Base-by-base conservation (phyloP, 176 grass and related monocot genomes). In the Cenchrus americanus region DNA sequence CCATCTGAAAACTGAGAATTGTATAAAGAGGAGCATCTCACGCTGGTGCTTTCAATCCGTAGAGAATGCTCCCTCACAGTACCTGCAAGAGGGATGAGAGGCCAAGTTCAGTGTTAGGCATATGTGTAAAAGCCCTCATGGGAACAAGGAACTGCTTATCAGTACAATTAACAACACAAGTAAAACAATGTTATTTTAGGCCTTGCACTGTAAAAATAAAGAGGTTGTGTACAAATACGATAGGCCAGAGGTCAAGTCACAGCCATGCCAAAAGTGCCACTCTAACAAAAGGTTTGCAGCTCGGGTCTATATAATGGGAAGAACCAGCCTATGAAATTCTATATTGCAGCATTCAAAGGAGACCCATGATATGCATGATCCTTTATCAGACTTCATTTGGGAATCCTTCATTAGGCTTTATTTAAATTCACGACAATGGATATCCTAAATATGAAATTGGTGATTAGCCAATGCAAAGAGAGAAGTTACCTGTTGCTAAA, bases 401-500 rank as follows among this genome's bases (percentile, higher is more conserved):
- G 57, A 59, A 22, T 22, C 55, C n/a, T 71, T 24, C 18, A 61
- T 12, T n/a, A 61, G 9, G 10, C 58, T 61, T 82, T 12, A 50
- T 14, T 73, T 46, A 52, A 27, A 37, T 15, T 53, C 5, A 64
- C 17, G 7, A 54, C 1, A 41, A 75, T 34, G 24, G 24, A 71
- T 55, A 68, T 62, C 46, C 18, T 43, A 14, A 23, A 76, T 46
- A 73, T 14, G 13, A 62, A 79, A 49, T 13, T 24, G 26, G 83
- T 37, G 72, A 72, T 41, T 68, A 65, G 40, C 32, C 19, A 84
- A 3, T 24, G 50, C 46, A 86, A 14, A 76, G 34, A 4, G 78
- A 91, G 58, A 32, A 43, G 22, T 78, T 85, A 96, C 96, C 96
- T 99, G 86, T 94, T 94, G 87, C 93, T 99, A 68, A 99, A 99